phyloP scores from a whole-genome alignment of 495 filamentous ascomycete species.

The Neurospora tetrasperma region DNA sequence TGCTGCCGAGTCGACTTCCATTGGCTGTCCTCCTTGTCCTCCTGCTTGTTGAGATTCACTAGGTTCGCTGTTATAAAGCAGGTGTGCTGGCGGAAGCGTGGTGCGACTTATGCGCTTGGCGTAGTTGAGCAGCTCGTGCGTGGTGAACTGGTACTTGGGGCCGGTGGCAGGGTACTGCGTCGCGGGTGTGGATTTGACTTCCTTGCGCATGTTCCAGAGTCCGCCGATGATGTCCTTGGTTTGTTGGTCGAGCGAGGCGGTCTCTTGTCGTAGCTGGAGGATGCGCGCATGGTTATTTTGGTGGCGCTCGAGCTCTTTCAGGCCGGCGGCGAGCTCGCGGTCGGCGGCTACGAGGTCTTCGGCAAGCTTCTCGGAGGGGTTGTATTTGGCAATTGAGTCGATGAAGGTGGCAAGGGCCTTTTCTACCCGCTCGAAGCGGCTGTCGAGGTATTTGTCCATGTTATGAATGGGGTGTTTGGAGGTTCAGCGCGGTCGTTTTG shows the following conservation, averaged over 20 bases:
- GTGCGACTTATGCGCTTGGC: slow-evolving; percentile 64
- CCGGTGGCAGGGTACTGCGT: slow-evolving; percentile 36
- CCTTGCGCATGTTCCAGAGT: slow-evolving; percentile 56
- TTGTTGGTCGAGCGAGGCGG: slow-evolving; percentile 47
- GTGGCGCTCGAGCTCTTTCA: slow-evolving; percentile 56
- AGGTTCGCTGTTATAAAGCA: neutral
- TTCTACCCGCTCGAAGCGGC: slow-evolving; percentile 58
- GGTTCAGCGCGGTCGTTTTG: neutral
- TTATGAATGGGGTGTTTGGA: neutral
- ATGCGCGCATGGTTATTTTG: slow-evolving; percentile 58
- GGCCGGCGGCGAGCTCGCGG: slow-evolving; percentile 44
- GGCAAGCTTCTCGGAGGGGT: slow-evolving; percentile 54
- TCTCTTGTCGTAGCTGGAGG: slow-evolving; percentile 47
- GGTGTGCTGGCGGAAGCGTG: slow-evolving; percentile 56
- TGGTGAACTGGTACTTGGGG: slow-evolving; percentile 40
- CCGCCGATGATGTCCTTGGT: slow-evolving; percentile 48
- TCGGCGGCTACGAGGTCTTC: slow-evolving; percentile 59
- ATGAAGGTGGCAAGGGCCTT: slow-evolving; percentile 54
- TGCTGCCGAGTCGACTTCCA: slow-evolving; percentile 3
- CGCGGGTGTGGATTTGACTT: slow-evolving; percentile 48
- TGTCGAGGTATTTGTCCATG: slow-evolving; percentile 52
- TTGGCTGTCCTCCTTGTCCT: neutral
- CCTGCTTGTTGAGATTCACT: neutral
- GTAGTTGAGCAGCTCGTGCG: slow-evolving; percentile 57
- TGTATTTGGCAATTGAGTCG: slow-evolving; percentile 69